Base-by-base conservation (phyloP, 2,329 filamentous ascomycete genomes). In the Ustulina deusta region DNA sequence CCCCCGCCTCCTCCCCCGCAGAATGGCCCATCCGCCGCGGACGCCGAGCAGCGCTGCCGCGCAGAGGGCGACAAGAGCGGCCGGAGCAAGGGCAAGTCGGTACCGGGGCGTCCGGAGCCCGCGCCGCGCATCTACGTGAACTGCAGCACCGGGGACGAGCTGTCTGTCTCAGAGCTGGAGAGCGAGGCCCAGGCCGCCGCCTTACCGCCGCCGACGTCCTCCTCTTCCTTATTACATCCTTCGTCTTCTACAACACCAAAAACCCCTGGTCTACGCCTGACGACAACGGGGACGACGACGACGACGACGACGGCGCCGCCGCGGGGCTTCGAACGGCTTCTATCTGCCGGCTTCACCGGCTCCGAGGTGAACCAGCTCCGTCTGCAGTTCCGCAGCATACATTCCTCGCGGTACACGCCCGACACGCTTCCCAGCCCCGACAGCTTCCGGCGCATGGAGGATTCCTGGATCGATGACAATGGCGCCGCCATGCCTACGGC, bases 361-460 rank as follows among this genome's bases (percentile, higher is more conserved):
- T 87, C 91, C 2, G 96, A 99, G 79, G 91, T 99, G 15, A 90
- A 93, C 57, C 90, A 91, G 56, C 86, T 99, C 15, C 89, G 96
- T 22, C 89, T 94, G 25, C 95, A 98, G 79, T 99, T 98, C 80
- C 87, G 93, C 49, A 91, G 91, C 51, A 92, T 97, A 70, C 92
- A 97, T 76, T 88, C 91, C 34, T 88, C 91, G 71, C 91, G 91
- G 29, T 93, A 93, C 77, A 97, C 94, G 0, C 93, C 93, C 0
- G 94, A 97, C 78, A 92, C 92, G 0, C 93, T 97, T 91, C 95
- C 95, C 0, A 90, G 88, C 11, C 91, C 93, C 0, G 86, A 91
- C 69, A 87, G 90, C 32, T 83, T 97, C 74, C 89, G 93, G 15
- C 84, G 87, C 25, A 86, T 97, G 77, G 95, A 98, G 79, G 95